Conservation (phyloP, 805 yeast species). For the Pichia nakasei region DNA sequence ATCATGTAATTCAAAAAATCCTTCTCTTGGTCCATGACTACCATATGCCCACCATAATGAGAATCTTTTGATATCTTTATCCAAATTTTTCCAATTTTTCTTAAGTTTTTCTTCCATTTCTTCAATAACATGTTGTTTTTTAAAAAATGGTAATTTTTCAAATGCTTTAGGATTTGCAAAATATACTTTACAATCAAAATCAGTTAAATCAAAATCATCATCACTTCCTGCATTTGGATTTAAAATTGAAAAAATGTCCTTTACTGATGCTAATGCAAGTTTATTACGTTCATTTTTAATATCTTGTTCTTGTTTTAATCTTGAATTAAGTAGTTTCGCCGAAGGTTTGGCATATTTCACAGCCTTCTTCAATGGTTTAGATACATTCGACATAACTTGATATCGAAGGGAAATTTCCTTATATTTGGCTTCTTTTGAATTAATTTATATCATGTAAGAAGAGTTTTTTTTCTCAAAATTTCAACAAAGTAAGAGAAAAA, state of each 20-base stretch:
- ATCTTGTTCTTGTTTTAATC: slow-evolving; percentile 22
- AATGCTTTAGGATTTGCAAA: slow-evolving; percentile 24
- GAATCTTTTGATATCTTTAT: slow-evolving; percentile 42
- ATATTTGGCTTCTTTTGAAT: no score
- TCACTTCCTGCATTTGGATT: slow-evolving; percentile 24
- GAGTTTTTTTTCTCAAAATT: no score
- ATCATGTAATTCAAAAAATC: slow-evolving; percentile 38
- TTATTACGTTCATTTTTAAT: slow-evolving; percentile 25
- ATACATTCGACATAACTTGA: background rate
- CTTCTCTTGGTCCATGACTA: slow-evolving; percentile 60
- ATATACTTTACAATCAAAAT: slow-evolving; percentile 27
- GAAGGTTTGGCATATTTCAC: slow-evolving; percentile 16
- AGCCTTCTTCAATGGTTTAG: slow-evolving; percentile 1
- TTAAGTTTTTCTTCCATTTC: slow-evolving; percentile 36
- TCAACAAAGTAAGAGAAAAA: no score
- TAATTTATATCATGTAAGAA: no score
- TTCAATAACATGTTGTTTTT: slow-evolving; percentile 49
- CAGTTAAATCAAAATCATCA: slow-evolving; percentile 24
- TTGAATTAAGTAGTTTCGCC: slow-evolving; percentile 12
- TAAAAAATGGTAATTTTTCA: slow-evolving; percentile 34
- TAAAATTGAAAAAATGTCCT: slow-evolving; percentile 29
- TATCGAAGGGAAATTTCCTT: no score
- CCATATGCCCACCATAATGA: slow-evolving; percentile 61
- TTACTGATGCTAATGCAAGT: slow-evolving; percentile 32
- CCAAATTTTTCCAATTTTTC: slow-evolving; percentile 46